These are phyloP conservation scores for Sphaceloma murrayae DNA, from an alignment of 2,329 filamentous ascomycete genomes.

Conservation along the genomic window DNA sequence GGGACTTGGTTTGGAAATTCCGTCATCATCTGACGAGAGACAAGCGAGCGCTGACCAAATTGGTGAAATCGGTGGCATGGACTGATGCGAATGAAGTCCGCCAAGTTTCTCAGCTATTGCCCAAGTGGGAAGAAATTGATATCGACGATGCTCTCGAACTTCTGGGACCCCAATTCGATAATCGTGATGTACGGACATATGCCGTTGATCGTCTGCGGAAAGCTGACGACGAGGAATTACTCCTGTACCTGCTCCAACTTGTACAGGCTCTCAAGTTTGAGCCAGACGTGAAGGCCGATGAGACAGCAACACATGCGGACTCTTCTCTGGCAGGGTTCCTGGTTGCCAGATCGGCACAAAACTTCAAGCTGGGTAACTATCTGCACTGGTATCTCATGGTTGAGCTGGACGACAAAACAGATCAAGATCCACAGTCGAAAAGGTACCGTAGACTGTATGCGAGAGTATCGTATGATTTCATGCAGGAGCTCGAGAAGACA, in stretches of 20 bases:
- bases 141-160: conserved; percentile 93
- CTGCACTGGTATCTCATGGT: conserved; percentile 99
- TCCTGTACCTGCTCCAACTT: conserved; percentile 84
- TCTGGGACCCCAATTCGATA: conserved; percentile 84
- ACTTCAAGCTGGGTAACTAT: conserved; percentile 86
- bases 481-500: conserved; percentile 69
- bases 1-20: conserved; percentile 96
- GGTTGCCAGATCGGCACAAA: conserved; percentile 75
- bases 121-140: conserved; percentile 93
- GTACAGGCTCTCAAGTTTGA: conserved; percentile 96
- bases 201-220: conserved; percentile 87
- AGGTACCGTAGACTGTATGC: conserved; percentile 79
- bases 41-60: conserved; percentile 80
- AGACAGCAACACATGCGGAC: conserved; percentile 46
- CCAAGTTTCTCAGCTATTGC: conserved; percentile 80
- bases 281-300: conserved; percentile 53
- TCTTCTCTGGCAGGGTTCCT: conserved; percentile 85
- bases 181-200: conserved; percentile 78
- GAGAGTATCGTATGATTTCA: conserved; percentile 92
- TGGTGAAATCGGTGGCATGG: conserved; percentile 97
- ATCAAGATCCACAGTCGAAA: conserved; percentile 35
- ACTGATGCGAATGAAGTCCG: conserved; percentile 72
- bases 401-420: conserved; percentile 74
- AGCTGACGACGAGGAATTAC: conserved; percentile 81
- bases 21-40: conserved; percentile 87